Conservation (phyloP, 2,329 filamentous ascomycete genomes). For the Alternaria brassicae region DNA sequence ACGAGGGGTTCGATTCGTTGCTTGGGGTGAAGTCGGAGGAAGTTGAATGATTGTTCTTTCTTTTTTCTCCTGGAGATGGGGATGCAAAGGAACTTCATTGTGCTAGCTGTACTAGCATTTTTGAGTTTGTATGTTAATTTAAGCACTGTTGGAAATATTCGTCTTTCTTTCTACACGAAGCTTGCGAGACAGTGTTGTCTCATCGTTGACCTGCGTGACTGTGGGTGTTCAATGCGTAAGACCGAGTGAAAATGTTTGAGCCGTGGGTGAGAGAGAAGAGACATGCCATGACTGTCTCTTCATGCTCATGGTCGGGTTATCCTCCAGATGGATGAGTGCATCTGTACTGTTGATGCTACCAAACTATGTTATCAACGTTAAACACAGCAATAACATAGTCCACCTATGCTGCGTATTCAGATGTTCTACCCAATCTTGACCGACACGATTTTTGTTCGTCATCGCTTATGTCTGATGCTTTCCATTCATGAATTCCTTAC, state of each 20-base stretch:
- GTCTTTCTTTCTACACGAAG: background rate
- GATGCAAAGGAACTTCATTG: background rate
- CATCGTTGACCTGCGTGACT: background rate
- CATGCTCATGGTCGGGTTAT: background rate
- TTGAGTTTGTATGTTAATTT: background rate
- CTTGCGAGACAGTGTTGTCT: background rate
- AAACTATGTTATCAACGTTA: background rate
- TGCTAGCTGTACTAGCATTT: background rate
- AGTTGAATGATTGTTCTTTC: background rate
- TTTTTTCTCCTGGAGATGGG: background rate
- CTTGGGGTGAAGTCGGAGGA: background rate
- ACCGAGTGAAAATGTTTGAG: background rate
- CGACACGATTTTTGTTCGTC: background rate
- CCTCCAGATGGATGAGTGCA: background rate
- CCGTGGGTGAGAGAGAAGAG: background rate
- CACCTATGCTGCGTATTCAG: background rate
- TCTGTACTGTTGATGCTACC: background rate
- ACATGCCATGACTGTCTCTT: background rate
- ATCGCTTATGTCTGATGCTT: background rate
- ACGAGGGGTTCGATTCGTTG: background rate
- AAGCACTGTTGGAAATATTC: background rate
- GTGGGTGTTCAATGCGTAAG: background rate
- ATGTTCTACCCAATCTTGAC: background rate
- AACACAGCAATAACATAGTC: background rate
- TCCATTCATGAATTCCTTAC: constrained; percentile 1